Base-by-base conservation (phyloP, 2,329 filamentous ascomycete species). In the Talaromyces marneffei region DNA sequence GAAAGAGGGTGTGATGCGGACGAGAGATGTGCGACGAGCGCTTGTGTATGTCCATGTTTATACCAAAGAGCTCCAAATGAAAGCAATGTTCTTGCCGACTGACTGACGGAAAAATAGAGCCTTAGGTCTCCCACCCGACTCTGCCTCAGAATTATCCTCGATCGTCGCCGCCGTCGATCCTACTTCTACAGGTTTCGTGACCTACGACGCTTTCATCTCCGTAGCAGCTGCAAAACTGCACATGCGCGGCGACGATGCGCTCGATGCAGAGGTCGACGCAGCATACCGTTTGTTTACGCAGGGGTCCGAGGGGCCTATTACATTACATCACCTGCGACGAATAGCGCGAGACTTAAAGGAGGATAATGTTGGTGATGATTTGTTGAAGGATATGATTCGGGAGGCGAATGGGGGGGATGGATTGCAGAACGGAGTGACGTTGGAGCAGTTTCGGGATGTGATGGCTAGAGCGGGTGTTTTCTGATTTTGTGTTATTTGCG, bases 361-460 rank as follows among this genome's bases (percentile, higher is more conserved):
- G 76, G 91, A 87, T 57, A 68, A 64, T 64, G 87, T 96, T 25
- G 85, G 85, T 62, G 94, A 97, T 69, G 87, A 91, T 54, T 77
- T 96, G 71, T 78, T 99, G 71, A 86, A 85, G 77, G 92, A 97
- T 78, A 99, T 99, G 94, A 88, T 99, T 62, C 79, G 92, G 54
- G 93, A 97, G 80, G 94, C 93, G 54, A 97, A 95, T 74, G 90
- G 90, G 2, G 91, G 90, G 1, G 85, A 83, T 3, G 87, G 89
- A 16, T 83, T 89, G 10, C 84, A 80, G 39, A 83, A 80, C 61
- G 91, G 89, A 7, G 93, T 96, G 9, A 85, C 80, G 42, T 80
- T 87, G 70, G 87, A 89, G 57, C 91, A 97, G 70, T 96, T 96
- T 76, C 88, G 92, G 75, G 85, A 85, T 59, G 90, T 96, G 4